Base-by-base conservation (phyloP, 805 yeast genomes). In the Schwanniomyces yamadae region DNA sequence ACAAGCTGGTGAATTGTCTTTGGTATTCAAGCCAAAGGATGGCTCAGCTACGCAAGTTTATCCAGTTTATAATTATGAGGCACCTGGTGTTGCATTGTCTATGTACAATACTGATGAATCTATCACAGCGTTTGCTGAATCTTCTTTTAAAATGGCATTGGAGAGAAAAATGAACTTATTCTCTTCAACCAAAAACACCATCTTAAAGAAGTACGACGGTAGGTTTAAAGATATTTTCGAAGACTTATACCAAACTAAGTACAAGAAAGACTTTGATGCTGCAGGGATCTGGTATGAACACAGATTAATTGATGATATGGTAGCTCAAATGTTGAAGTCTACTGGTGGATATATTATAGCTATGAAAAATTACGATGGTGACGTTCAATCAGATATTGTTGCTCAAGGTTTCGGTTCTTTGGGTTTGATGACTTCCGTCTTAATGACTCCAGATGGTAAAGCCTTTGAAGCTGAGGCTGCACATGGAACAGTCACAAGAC, bases 401-500 rank as follows among this genome's bases (percentile, higher is more conserved):
- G 98, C 98, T 20, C 98, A 91, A 69, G 98, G 98, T 24, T 91
- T 91, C 54, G 98, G 98, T 24, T 90, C 97, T 13, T 74, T 91
- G 48, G 98, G 98, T 28, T 76, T 91, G 51, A 91, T 91, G 98
- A 89, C 98, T 21, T 91, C 98, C 3, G 95, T 88, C n/a, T 77
- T 91, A 50, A 79, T 89, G 57, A 81, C 97, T n/a, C 95, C 97
- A 33, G 97, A 91, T 63, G 97, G 97, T 17, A 86, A 85, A 71
- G 82, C 96, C 10, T 90, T 87, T 61, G 97, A 91, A 72, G 72
- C 89, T 37, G 98, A 91, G 73, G 98, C 98, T 41, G 98, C 98
- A n/a, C 98, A 91, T 62, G 98, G 98, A 39, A 91, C 98, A 10
- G 98, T 91, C 51, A 91, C 97, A 31, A 85, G 98, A 71, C 98